phyloP scores from a whole-genome alignment of 2,329 filamentous ascomycete genomes.

The Pyricularia grisea region DNA sequence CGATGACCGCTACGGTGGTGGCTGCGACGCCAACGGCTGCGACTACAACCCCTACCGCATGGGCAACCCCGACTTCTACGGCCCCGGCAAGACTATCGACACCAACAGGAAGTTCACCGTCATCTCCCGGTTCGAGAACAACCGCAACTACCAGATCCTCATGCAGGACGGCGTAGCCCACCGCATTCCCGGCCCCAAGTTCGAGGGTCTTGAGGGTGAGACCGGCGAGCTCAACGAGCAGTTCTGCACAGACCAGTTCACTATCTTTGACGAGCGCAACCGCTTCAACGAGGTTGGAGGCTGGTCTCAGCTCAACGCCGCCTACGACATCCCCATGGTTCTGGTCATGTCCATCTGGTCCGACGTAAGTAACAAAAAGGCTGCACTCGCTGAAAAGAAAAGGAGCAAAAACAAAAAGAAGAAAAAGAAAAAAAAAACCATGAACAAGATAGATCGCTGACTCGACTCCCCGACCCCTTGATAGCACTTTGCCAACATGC shows the following conservation, averaged over 20 bases:
- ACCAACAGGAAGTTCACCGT: constrained; percentile 49
- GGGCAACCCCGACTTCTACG: constrained; percentile 52
- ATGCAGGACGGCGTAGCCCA: constrained; percentile 47
- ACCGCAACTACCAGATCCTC: constrained; percentile 43
- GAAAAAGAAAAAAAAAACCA: no score
- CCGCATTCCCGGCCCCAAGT: constrained; percentile 30
- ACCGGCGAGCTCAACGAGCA: constrained; percentile 36
- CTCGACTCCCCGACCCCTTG: neutral
- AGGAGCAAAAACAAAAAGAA: no score
- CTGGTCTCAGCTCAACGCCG: constrained; percentile 38
- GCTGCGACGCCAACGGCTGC: constrained; percentile 57
- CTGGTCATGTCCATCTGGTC: constrained; percentile 54
- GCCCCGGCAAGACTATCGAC: constrained; percentile 45
- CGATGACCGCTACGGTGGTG: constrained; percentile 42
- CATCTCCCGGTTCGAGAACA: constrained; percentile 48
- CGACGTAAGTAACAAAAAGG: constrained; percentile 3
- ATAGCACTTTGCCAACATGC: constrained; percentile 46
- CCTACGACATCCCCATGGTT: constrained; percentile 47
- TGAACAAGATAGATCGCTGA: neutral
- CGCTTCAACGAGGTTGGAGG: constrained; percentile 45
- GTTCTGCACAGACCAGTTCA: constrained; percentile 46
- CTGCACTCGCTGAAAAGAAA: no score
- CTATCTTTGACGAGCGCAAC: constrained; percentile 39
- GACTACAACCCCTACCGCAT: constrained; percentile 60
- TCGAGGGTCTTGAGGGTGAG: constrained; percentile 11